phyloP scores from a whole-genome alignment of 257 asterid genomes.

The Phtheirospermum japonicum region DNA sequence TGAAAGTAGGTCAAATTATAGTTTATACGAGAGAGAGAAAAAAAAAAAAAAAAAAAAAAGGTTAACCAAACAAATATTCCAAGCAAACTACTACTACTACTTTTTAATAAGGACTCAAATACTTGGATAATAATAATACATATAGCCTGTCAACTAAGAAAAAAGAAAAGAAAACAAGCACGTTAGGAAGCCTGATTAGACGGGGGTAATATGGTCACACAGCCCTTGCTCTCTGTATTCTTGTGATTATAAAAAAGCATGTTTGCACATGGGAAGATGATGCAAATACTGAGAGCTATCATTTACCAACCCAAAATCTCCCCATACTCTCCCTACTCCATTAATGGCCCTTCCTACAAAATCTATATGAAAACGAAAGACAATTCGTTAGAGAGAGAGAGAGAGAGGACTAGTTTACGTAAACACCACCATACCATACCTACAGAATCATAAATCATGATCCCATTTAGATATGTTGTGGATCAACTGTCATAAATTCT shows the following conservation, averaged over 20 bases:
- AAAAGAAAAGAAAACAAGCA: too few relatives aligned
- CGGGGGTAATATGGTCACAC: slow-evolving; percentile 42
- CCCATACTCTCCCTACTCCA: slow-evolving; percentile 15
- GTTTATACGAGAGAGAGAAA: too few relatives aligned
- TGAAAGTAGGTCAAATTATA: slow-evolving; percentile 25
- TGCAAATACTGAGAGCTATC: slow-evolving; percentile 31
- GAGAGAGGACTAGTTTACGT: slow-evolving; percentile 1
- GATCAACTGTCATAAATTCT: slow-evolving; percentile 22
- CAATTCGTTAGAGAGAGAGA: neutral
- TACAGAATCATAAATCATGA: slow-evolving; percentile 26
- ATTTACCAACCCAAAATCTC: slow-evolving; percentile 39
- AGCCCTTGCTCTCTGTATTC: slow-evolving; percentile 25
- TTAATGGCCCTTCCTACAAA: neutral
- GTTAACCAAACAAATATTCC: slow-evolving; percentile 55
- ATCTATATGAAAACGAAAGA: neutral
- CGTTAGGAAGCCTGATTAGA: slow-evolving; percentile 39
- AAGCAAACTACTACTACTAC: slow-evolving; percentile 29
- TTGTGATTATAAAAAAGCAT: slow-evolving; percentile 35
- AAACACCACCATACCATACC: slow-evolving; percentile 26
- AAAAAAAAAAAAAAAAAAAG: too few relatives aligned
- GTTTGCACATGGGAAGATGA: slow-evolving; percentile 55
- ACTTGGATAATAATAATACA: neutral
- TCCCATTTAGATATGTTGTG: slow-evolving; percentile 26
- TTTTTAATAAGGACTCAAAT: too few relatives aligned
- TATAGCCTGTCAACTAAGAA: slow-evolving; percentile 5